Conservation (phyloP, 176 grass and related monocot genomes). For the Leersia perrieri region DNA sequence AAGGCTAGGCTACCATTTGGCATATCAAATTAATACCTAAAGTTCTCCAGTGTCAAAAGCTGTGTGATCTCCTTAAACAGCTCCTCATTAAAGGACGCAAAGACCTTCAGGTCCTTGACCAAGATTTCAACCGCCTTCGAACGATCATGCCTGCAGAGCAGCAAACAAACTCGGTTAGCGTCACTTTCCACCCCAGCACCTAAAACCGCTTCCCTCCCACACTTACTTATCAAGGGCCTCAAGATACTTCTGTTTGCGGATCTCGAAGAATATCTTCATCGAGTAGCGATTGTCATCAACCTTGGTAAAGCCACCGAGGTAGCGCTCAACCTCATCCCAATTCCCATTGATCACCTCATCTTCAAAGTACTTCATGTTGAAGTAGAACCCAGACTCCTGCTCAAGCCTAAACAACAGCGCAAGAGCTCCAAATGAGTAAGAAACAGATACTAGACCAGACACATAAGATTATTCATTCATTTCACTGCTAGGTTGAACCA, state of each 20-base stretch:
- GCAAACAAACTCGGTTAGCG: conserved; percentile 13
- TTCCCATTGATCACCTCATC: conserved; percentile 81
- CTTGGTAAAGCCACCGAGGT: conserved; percentile 83
- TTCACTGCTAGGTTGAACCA: background rate
- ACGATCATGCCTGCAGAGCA: conserved; percentile 77
- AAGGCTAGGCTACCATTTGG: conserved; percentile 14
- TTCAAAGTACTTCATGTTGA: conserved; percentile 95
- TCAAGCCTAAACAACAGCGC: conserved; percentile 54
- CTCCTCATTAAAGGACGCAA: conserved; percentile 94
- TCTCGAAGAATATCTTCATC: conserved; percentile 94
- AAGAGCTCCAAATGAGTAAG: background rate
- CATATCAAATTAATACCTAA: conserved; percentile 47
- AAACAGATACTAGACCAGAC: background rate
- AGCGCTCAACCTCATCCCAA: conserved; percentile 86
- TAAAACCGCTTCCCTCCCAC: background rate
- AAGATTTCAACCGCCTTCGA: conserved; percentile 95
- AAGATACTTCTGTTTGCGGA: conserved; percentile 88
- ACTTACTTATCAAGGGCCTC: conserved; percentile 87
- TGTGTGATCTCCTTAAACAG: conserved; percentile 99
- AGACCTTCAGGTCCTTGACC: conserved; percentile 98
- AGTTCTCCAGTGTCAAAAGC: conserved; percentile 91
- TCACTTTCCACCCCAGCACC: background rate
- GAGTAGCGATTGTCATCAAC: conserved; percentile 83
- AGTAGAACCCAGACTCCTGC: conserved; percentile 92
- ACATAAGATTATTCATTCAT: background rate